Conservation (phyloP, 1,139 yeast species). For the Hyphopichia buzzinii region DNA sequence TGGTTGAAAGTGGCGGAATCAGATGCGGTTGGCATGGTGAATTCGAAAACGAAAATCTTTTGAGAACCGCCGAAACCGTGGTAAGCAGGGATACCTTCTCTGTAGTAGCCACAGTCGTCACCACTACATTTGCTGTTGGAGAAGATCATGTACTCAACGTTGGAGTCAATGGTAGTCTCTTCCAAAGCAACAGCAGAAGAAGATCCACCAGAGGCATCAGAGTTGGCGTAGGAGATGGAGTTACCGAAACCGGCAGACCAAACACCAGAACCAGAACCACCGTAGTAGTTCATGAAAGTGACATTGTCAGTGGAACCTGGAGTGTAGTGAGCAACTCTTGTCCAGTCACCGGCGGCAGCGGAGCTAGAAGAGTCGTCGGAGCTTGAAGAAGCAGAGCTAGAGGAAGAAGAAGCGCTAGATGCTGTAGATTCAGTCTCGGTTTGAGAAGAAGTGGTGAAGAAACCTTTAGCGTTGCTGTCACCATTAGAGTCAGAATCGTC, state of each 20-base stretch:
- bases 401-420: conserved; percentile 23
- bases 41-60: conserved; percentile 72
- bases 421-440: conserved; percentile 45
- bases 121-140: conserved; percentile 58
- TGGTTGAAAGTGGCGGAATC: conserved; percentile 30
- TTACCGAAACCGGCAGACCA: conserved; percentile 86
- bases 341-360: conserved; percentile 58
- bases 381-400: conserved; percentile 23
- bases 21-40: conserved; percentile 56
- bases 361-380: conserved; percentile 28
- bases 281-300: conserved; percentile 81
- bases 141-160: conserved; percentile 59
- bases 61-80: conserved; percentile 66
- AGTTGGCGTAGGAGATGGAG: conserved; percentile 79
- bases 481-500: conserved; percentile 23
- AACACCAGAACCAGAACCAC: conserved; percentile 82
- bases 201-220: conserved; percentile 75
- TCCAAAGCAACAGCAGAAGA: conserved; percentile 54
- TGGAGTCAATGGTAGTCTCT: conserved; percentile 51
- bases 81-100: conserved; percentile 69
- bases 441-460: conserved; percentile 26
- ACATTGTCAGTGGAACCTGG: conserved; percentile 60
- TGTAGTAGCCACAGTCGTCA: conserved; percentile 62
- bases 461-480: conserved; percentile 29
- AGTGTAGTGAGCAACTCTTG: conserved; percentile 69